Evolutionary conservation across 1,284 basidiomycete species (phyloP), one percentile per base, ranked within the genome.

Genomic region (Tetrapyrgos nigripes): DNA sequence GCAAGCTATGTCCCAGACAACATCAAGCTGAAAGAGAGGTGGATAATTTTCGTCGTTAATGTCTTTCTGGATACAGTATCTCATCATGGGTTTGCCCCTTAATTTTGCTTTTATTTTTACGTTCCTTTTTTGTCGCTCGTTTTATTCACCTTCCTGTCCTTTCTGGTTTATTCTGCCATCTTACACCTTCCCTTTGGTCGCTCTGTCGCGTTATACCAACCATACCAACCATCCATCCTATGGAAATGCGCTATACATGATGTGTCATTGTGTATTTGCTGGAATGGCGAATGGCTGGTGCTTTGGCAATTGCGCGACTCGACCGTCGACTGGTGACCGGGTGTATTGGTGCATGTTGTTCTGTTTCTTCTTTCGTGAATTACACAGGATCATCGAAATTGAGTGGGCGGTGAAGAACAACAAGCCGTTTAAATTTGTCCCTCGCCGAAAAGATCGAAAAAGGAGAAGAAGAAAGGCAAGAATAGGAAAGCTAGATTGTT

Each of bases 11-110:
- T 91, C 54, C 89, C 91, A 19, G 88, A 91, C 62, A 92, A 92
- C 67, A 71, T 83, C 73, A 91, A 91, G 71, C 80, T 92, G 55
- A 87, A 87, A 83, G 89, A 91, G 79, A 89, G 91, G 90, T 91
- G 82, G 82, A 87, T 87, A 79, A 77, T 82, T 77, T 84, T 86
- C 70, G 72, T 85, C 71, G 70, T 84, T 69, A 73, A 83, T 71
- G 79, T 85, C 79, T 50, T 29, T 13, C 40, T 59, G 33, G 23
- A 33, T 23, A 46, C 31, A 35, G 53, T 58, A 44, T 45, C 50
- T 46, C 48, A 45, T 31, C 37, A 40, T n/a, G 37, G 37, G 5
- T 5, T 9, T 40, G 37, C 17, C 19, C 19, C 37, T 40, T 40
- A 17, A 40, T 40, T n/a, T n/a, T 40, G 13, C 19, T 40, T 40